Evolutionary conservation across 2,329 filamentous ascomycete species (phyloP).

Genomic region (Cryphonectria carpinicola): DNA sequence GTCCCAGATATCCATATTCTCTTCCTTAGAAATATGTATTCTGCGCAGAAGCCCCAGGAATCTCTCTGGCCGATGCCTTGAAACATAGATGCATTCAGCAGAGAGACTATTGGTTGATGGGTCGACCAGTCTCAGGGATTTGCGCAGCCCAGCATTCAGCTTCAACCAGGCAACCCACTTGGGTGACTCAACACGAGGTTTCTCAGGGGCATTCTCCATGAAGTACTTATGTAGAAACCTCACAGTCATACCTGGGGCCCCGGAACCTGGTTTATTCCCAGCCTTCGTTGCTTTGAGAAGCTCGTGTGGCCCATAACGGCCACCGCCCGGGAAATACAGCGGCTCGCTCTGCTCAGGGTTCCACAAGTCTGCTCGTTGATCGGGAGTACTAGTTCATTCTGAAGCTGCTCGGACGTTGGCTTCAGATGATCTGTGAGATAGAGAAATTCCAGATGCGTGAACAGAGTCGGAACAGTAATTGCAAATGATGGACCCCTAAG

Average conservation of each 20-base stretch:
- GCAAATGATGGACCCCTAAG: rapidly evolving
- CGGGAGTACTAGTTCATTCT: not conserved
- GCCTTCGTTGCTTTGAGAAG: not conserved
- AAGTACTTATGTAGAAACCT: not conserved
- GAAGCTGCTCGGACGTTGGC: not conserved
- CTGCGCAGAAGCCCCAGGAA: not conserved
- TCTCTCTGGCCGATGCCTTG: constrained; percentile 17
- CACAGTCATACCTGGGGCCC: not conserved
- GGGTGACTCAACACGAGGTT: not conserved
- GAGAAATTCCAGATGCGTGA: not conserved
- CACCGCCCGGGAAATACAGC: not conserved
- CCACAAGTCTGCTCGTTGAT: not conserved
- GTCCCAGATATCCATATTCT: not conserved
- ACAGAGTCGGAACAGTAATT: not conserved
- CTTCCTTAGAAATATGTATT: not conserved
- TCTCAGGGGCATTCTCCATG: not conserved
- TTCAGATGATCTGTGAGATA: not conserved
- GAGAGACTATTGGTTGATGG: not conserved
- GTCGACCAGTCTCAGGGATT: not conserved
- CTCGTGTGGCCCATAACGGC: not conserved
- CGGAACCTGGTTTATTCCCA: not conserved
- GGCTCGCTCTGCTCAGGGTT: not conserved
- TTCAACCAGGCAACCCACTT: not conserved
- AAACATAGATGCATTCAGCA: not conserved
- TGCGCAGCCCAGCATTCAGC: not conserved